Conservation (phyloP, 2,329 filamentous ascomycete species). For the Gyromitra esculenta region DNA sequence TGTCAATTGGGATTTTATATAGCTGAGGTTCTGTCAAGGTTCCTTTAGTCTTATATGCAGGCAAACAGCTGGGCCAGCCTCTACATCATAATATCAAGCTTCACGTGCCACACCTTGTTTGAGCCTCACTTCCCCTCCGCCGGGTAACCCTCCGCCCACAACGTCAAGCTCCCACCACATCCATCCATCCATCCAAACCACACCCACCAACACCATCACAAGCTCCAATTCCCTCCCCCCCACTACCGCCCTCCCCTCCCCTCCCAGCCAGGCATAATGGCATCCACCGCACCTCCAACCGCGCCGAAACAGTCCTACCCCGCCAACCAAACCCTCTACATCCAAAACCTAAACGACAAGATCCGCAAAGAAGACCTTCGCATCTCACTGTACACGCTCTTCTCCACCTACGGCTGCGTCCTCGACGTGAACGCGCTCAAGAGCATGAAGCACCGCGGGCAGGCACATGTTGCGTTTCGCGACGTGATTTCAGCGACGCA, state of each 20-base stretch:
- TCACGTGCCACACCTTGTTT: conserved; percentile 4
- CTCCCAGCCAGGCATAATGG: conserved; percentile 16
- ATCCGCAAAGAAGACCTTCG: conserved; percentile 88
- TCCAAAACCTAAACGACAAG: conserved; percentile 88
- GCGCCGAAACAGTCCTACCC: conserved; percentile 38
- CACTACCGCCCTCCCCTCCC: not conserved
- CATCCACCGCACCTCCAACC: conserved; percentile 27
- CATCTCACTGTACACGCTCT: conserved; percentile 88
- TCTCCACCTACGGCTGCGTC: conserved; percentile 91
- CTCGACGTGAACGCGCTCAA: conserved; percentile 91
- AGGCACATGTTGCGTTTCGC: conserved; percentile 90
- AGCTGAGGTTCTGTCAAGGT: not conserved
- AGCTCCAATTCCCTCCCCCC: conserved; percentile 14
- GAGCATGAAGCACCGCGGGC: conserved; percentile 91
- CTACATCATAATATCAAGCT: not conserved
- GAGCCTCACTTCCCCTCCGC: conserved; percentile 29
- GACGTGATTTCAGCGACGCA: conserved; percentile 92
- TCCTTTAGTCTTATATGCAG: too few species aligned
- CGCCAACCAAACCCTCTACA: conserved; percentile 70
- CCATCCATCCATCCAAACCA: conserved; percentile 1
- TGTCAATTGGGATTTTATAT: not conserved
- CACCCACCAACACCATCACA: not conserved
- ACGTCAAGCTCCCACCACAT: conserved; percentile 24
- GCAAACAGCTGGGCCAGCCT: too few species aligned
- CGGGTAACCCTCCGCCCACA: conserved; percentile 27